phyloP scores from a whole-genome alignment of 2,329 filamentous ascomycete genomes.

The Xylariaceae sp. region DNA sequence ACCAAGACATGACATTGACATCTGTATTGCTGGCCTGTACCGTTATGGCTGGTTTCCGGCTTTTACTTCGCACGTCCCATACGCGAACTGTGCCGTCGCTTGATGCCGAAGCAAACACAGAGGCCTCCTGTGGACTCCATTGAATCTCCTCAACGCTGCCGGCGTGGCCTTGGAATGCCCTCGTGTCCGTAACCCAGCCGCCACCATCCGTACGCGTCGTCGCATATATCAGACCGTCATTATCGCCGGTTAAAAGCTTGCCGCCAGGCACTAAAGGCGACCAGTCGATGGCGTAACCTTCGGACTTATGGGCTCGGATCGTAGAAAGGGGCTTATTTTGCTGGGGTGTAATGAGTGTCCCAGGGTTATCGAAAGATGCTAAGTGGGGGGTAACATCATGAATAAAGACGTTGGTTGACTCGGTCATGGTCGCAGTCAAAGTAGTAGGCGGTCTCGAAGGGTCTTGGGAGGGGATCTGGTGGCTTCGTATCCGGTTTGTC shows the following conservation, averaged over 20 bases:
- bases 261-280: conserved; percentile 78
- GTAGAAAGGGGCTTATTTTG: conserved; percentile 89
- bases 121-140: conserved; percentile 91
- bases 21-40: conserved; percentile 83
- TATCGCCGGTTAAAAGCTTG: conserved; percentile 90
- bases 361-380: conserved; percentile 85
- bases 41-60: conserved; percentile 81
- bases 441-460: conserved; percentile 75
- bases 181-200: conserved; percentile 84
- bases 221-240: conserved; percentile 84
- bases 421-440: conserved; percentile 88
- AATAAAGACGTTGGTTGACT: conserved; percentile 85
- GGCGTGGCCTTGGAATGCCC: conserved; percentile 81
- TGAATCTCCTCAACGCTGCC: conserved; percentile 92
- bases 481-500: conserved; percentile 89
- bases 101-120: conserved; percentile 92
- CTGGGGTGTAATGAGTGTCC: conserved; percentile 74
- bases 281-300: conserved; percentile 98
- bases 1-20: conserved; percentile 98
- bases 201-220: conserved; percentile 87
- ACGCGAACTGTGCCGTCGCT: conserved; percentile 94
- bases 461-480: conserved; percentile 75
- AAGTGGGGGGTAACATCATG: conserved; percentile 94
- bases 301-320: conserved; percentile 85
- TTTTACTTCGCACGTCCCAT: conserved; percentile 94